Evolutionary conservation across 768 basidiomycete genomes (phyloP).

Genomic region (Boletus subcaerulescens): DNA sequence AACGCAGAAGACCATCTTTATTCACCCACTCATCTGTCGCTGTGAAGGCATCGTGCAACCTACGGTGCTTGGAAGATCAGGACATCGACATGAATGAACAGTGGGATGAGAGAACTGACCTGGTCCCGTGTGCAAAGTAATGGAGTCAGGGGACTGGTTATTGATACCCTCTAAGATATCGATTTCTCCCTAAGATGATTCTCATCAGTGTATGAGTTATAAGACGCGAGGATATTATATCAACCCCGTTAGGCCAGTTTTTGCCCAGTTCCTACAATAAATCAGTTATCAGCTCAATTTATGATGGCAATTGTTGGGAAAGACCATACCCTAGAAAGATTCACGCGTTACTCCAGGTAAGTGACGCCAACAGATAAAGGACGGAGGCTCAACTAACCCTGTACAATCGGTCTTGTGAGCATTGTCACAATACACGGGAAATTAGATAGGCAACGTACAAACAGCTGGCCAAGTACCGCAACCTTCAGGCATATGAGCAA

Average conservation of each 20-base stretch:
- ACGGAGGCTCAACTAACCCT: slow-evolving; percentile 16
- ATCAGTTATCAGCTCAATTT: neutral
- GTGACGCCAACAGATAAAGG: neutral
- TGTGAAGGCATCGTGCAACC: slow-evolving; percentile 36
- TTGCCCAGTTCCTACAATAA: slow-evolving; percentile 25
- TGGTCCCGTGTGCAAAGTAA: slow-evolving; percentile 31
- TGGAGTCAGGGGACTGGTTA: slow-evolving; percentile 19
- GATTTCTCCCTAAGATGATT: slow-evolving; percentile 25
- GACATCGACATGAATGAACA: neutral
- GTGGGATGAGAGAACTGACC: slow-evolving; percentile 8
- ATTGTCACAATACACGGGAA: neutral
- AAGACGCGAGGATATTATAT: neutral
- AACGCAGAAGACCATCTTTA: neutral
- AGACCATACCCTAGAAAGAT: slow-evolving; percentile 18
- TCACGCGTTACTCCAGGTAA: neutral
- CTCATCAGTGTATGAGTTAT: neutral
- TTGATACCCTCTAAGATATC: slow-evolving; percentile 38
- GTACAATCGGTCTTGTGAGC: neutral
- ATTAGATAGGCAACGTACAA: slow-evolving; percentile 23
- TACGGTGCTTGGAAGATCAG: neutral
- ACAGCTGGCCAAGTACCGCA: slow-evolving; percentile 41
- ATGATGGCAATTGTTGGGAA: neutral
- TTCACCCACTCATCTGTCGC: slow-evolving; percentile 31
- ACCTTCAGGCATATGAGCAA: slow-evolving; percentile 38
- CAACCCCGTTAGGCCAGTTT: slow-evolving; percentile 27